Evolutionary conservation across 192 early-diverging fungal species (phyloP), one percentile per base, ranked within the genome.

Genomic region (Diversispora eburnea): DNA sequence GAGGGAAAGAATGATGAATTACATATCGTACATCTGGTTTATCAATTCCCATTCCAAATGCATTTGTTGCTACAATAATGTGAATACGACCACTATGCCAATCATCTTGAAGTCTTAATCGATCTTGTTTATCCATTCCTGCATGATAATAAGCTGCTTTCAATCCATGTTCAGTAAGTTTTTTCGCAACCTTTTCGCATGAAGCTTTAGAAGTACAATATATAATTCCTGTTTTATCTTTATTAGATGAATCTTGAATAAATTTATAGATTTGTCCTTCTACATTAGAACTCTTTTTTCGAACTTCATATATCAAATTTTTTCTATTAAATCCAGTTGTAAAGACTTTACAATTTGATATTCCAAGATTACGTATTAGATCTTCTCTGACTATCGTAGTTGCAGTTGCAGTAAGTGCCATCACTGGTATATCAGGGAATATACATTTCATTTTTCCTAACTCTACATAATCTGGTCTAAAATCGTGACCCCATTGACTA

Each of bases 31-130:
- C 96, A 70, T 98, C 92, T 5, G 92, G 79, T 81, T 99, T 98
- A 82, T 99, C 95, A 57, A 98, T 96, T 8, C 96, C 97, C 95
- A 99, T 96, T 8, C 97, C 96, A 84, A 99, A 99, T 0, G 97
- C 97, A 39, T 97, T 85, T 0, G 97, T 99, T 0, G 96, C 97
- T 1, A 96, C 92, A 78, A 99, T 95, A 47, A 99, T 87, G 54
- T 92, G 81, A 1, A 91, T 72, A 19, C 81, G 72, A 49, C 90
- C 91, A 8, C 63, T 75, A 67, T 91, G 92, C 97, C 97, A 99
- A 25, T 86, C 87, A 59, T 86, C 76, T 79, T 99, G 97, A 17
- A 94, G 87, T 3, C 83, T 77, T 25, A 80, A 60, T 10, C 94
- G 84, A 54, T 98, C 94, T 56, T 86, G 86, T 72, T 92, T 87